These are phyloP conservation scores for Chlamydomonas sphaeroides DNA, from an alignment of 139 green algal genomes.

Conservation along the genomic window DNA sequence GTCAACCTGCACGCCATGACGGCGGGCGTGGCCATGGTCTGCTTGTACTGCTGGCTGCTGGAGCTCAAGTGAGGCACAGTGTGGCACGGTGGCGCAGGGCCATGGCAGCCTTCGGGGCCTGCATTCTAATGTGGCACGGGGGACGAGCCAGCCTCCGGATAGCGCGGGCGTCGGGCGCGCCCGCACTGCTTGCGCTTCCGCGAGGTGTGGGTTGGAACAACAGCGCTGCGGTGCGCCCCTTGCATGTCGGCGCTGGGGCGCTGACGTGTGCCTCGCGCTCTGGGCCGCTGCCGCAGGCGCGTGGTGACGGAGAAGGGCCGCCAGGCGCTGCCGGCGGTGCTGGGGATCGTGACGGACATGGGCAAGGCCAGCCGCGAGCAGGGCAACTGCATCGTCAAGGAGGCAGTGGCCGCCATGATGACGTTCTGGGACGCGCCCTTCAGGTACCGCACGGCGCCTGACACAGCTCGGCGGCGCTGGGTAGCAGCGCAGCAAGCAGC, in stretches of 20 bases:
- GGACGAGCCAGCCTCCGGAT: no score
- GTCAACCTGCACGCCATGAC: conserved; percentile 89
- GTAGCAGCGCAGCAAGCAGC: no score
- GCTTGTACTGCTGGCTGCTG: conserved; percentile 81
- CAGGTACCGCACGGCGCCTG: no score
- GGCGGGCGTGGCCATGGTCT: conserved; percentile 85
- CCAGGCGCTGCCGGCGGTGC: conserved; percentile 29
- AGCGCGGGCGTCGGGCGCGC: no score
- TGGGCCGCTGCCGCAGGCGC: conserved; percentile 15
- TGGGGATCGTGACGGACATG: conserved; percentile 68
- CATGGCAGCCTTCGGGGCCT: no score
- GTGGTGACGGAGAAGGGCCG: conserved; percentile 40
- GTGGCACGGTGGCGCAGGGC: no score
- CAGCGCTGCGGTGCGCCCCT: no score
- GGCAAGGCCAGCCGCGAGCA: conserved; percentile 76
- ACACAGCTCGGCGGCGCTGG: no score
- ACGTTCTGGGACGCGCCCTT: conserved; percentile 79
- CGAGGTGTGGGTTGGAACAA: no score
- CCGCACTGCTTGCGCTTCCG: no score
- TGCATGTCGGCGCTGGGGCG: no score
- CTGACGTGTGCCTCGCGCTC: no score
- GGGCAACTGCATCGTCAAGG: conserved; percentile 90
- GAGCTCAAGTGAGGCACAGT: conserved; percentile 70
- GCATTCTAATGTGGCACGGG: neutral
- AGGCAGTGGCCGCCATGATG: conserved; percentile 81